Evolutionary conservation across 441 rosid genomes (phyloP), one percentile per base, ranked within the genome.

Genomic region (Croton setiger): DNA sequence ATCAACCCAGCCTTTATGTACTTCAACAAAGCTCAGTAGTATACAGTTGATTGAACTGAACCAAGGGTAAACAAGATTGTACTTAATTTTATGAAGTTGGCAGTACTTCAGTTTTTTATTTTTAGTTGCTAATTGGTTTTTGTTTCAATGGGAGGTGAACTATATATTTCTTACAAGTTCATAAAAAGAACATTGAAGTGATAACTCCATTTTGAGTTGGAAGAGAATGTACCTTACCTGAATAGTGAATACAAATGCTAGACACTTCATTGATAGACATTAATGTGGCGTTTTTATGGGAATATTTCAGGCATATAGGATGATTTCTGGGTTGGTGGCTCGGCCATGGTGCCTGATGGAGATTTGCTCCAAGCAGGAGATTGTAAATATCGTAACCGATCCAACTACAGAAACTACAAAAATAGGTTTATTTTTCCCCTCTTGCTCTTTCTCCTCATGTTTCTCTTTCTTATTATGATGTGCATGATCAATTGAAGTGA

Each of bases 301-400:
- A 60, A 35, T 58, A 27, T 71, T 75, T 76, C 90, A 91, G 97
- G 91, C 85, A 43, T 89, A 94, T 74, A 81, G 96, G 78, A 75
- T 83, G 67, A 68, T 91, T 68, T 69, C 88, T n/a, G 98, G 90
- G 18, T 76, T 94, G 85, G 97, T 81, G 69, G 81, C 82, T 80
- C 82, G 97, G 72, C 73, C 84, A 63, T 94, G 98, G 98, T 88
- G 93, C 74, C 83, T 90, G 70, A 77, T 83, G 82, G 96, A 91
- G 79, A 80, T 94, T 55, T 84, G 89, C 81, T 77, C 97, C 48
- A 90, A 86, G 78, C 86, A 79, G 66, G 96, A 91, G 78, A 85
- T 94, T 39, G 74, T 91, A 52, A 78, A 81, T 70, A 79, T 70
- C 33, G 83, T 91, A 56, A 88, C 88, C 31, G 93, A 85, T 76